Percentiles rank a stretch among this genome's conserved stretches.
These are phyloP conservation scores for Salix caprea DNA, from an alignment of 345 rosid genomes.

Conservation along the genomic window DNA sequence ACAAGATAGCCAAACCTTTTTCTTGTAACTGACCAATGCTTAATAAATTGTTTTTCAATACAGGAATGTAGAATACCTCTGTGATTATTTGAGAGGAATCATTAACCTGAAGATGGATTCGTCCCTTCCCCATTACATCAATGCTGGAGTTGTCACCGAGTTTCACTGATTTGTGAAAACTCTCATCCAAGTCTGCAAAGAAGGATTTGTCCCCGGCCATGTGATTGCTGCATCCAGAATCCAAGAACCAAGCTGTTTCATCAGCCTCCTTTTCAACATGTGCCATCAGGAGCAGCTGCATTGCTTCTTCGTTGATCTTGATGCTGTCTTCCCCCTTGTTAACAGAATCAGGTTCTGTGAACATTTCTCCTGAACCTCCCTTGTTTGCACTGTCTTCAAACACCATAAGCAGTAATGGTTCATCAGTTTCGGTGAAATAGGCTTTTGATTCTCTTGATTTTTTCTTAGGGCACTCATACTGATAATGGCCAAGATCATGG, in stretches of 20 bases:
- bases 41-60: not conserved
- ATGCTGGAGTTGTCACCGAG: not conserved
- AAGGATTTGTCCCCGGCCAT: not conserved
- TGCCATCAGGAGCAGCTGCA: too few species aligned
- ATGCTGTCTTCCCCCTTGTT: too few species aligned
- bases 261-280: not conserved
- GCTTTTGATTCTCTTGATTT: too few species aligned
- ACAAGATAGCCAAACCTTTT: not conserved
- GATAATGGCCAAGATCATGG: not conserved
- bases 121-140: not conserved
- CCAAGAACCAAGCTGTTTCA: constrained; percentile 1
- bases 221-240: constrained; percentile 8
- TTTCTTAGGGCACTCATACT: not conserved
- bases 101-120: not conserved
- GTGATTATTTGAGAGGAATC: not conserved
- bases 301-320: accelerated
- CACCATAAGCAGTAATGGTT: too few species aligned
- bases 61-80: not conserved
- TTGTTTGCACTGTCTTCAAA: too few species aligned
- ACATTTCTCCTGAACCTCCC: too few species aligned
- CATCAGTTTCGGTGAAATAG: too few species aligned
- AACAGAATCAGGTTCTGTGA: too few species aligned
- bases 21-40: not conserved
- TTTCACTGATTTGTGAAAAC: not conserved
- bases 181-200: not conserved